Percentiles rank a stretch among this genome's conserved stretches.
These are phyloP conservation scores for Liriodendron chinense DNA, from an alignment of 164 flowering plant species.

Conservation along the genomic window DNA sequence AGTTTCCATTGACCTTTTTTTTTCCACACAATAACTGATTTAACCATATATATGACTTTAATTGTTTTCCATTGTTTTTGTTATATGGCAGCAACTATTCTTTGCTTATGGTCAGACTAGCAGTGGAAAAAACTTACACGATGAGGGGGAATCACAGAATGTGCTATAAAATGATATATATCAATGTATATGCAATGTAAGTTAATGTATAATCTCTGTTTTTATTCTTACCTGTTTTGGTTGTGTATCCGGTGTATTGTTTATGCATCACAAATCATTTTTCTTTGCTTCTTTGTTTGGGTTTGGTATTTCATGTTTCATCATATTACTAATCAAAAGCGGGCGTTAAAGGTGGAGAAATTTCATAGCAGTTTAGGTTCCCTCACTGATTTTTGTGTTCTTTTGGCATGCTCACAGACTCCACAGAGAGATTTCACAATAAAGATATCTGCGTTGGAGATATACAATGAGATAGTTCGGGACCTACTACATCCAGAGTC, in stretches of 20 bases:
- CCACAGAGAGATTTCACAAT: conserved; percentile 90
- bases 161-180: conserved; percentile 92
- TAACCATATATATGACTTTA: background rate
- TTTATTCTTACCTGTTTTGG: background rate
- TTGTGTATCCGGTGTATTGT: background rate
- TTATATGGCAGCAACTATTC: conserved; percentile 71
- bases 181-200: conserved; percentile 74
- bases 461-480: conserved; percentile 92
- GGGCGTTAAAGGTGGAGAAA: too few relatives aligned
- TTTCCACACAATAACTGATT: too few relatives aligned
- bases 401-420: conserved; percentile 44
- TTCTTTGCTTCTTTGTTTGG: too few relatives aligned
- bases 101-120: conserved; percentile 99
- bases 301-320: too few relatives aligned
- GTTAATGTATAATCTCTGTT: background rate
- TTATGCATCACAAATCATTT: too few relatives aligned
- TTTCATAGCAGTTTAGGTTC: too few relatives aligned
- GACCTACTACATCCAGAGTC: conserved; percentile 84
- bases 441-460: conserved; percentile 89
- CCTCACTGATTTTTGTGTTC: background rate
- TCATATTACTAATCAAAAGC: too few relatives aligned
- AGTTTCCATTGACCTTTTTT: too few relatives aligned
- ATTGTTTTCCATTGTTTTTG: background rate
- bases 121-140: conserved; percentile 97
- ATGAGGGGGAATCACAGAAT: conserved; percentile 98